A percentile compares a stretch with the other conserved stretches of the same genome.
Conservation (phyloP, 108 stramenopile species). For the Cyclostephanos invisitatus region DNA sequence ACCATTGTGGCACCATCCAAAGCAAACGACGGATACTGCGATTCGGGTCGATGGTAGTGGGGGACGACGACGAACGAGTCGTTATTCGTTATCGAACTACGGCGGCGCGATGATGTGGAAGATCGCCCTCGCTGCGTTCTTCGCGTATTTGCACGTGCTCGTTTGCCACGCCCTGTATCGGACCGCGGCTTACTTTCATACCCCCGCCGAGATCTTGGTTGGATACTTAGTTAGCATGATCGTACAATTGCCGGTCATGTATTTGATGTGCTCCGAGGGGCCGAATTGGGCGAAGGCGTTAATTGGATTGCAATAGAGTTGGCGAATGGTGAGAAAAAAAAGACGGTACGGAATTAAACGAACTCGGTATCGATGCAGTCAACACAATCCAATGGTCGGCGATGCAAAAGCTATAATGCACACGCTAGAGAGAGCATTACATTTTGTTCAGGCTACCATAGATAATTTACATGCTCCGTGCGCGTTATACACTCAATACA, state of each 20-base stretch:
- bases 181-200: constrained; percentile 82
- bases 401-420: background rate
- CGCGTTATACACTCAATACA: constrained; percentile 8
- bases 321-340: background rate
- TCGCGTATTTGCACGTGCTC: constrained; percentile 70
- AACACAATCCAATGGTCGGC: background rate
- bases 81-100: too few species aligned
- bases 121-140: constrained; percentile 39
- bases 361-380: background rate
- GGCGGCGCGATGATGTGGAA: constrained; percentile 10
- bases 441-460: background rate
- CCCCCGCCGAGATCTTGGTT: constrained; percentile 58
- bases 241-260: constrained; percentile 64
- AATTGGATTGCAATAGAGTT: constrained; percentile 40
- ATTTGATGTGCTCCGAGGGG: constrained; percentile 41
- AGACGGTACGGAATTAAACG: too few species aligned
- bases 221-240: constrained; percentile 74
- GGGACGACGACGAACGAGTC: background rate
- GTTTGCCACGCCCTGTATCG: constrained; percentile 62
- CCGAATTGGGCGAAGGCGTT: constrained; percentile 10
- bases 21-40: too few species aligned
- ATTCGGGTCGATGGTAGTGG: too few species aligned
- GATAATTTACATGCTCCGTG: background rate
- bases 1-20: constrained; percentile 65
- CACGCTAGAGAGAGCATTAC: background rate